Evolutionary conservation across 352 stramenopile genomes (phyloP), one percentile per base, ranked within the genome.

Genomic region (Phytophthora europaea): DNA sequence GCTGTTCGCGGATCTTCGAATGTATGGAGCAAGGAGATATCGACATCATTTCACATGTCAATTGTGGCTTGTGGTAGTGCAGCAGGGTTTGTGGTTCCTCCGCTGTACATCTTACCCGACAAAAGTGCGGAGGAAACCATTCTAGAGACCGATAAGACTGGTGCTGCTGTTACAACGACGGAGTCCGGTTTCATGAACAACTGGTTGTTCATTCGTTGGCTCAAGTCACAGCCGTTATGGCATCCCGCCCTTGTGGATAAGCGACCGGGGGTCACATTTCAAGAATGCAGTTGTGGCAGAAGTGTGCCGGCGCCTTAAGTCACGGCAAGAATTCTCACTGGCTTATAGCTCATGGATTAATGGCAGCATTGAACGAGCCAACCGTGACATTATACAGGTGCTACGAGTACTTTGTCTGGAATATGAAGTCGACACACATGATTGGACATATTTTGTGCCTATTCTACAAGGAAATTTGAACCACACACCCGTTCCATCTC

Each of bases 281-380:
- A 80, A 74, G 28, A 85, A 76, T 48, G 28, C 65, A 38, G 59
- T 79, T 3, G 54, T 82, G 8, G 2, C 6, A 22, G 63, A 79
- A 47, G 22, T 85, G 4, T 61, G 40, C 20, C 18, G 31, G 26
- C 45, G 61, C 0, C 54, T 80, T 0, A 72, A 68, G 13, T 47
- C 33, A 23, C 0, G 70, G 0, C 77, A 84, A 51, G 22, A 75
- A 13, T 75, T 81, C 38, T 66, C 65, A 9, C 28, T 71, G 6
- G 55, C 66, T 3, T 83, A 81, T 63, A 54, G 23, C 4, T 72
- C 72, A n/a, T 81, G 75, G 78, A 72, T 75, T 8, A 82, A 81
- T 40, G 78, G 72, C 4, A 74, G 1, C n/a, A n/a, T n/a, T n/a
- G n/a, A n/a, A n/a, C n/a, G n/a, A n/a, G 18, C 75, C 2, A 85